Evolutionary conservation across 1,284 basidiomycete genomes (phyloP), one percentile per base, ranked within the genome.

Genomic region (Flammula alnicola): DNA sequence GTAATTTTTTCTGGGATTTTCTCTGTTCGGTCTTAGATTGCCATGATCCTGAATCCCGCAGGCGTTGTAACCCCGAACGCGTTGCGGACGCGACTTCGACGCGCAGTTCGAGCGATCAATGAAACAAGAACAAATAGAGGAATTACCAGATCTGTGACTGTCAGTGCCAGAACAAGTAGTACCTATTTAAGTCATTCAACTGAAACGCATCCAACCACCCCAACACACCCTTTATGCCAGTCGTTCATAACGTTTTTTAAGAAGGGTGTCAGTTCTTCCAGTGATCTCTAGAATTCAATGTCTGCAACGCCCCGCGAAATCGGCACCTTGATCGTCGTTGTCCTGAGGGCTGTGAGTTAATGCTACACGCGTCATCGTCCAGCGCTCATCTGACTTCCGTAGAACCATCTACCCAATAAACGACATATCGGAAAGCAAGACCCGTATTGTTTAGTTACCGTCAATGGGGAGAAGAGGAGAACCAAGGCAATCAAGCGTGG

Each of bases 341-440:
- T 98, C 47, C 82, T 96, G 62, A 95, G 95, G 77, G 95, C 95
- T 64, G 95, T 98, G 74, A 68, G 91, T 83, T 45, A 38, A 20
- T 37, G 35, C n/a, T 45, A 38, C 58, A 41, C 47, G 43, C 38
- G 49, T 16, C 20, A 30, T 14, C 27, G 16, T 16, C 22, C 20
- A 49, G 51, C 55, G 57, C 64, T 48, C 56, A 47, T 52, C 47
- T 58, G 46, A 59, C 41, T 43, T 50, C 54, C 47, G 56, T 54
- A 96, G 93, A 86, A 88, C 71, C 93, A 97, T 73, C 78, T 97
- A 45, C 93, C 93, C 10, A 96, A 97, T 69, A 95, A 95, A 73
- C 81, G 90, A 60, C 86, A 95, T 59, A 95, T 98, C 46, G 94
- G 96, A 58, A 99, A 99, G 70, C 97, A 99, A 71, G 95, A 98